Evolutionary conservation across 225 moss, liverwort and hornwort species (phyloP).

Genomic region (Neckera pumila): DNA sequence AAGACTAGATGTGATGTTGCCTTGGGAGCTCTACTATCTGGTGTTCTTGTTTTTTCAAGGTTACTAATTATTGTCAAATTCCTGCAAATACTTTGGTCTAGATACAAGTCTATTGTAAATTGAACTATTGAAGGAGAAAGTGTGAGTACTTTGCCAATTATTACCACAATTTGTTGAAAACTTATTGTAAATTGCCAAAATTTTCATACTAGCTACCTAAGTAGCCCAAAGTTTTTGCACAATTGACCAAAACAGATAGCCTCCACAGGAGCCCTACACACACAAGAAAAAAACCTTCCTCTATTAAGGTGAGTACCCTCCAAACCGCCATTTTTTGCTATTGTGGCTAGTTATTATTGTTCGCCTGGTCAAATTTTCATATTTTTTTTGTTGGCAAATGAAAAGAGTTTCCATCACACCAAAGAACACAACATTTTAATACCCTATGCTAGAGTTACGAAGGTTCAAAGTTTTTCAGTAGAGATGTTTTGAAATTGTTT

Average conservation of each 20-base stretch:
- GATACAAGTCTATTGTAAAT: not conserved
- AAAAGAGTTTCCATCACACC: no score
- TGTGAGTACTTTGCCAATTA: not conserved
- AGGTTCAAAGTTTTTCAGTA: no score
- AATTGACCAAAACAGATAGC: not conserved
- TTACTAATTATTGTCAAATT: rapidly evolving
- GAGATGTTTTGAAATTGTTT: no score
- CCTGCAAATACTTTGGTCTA: not conserved
- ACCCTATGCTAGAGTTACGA: rapidly evolving
- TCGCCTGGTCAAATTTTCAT: no score
- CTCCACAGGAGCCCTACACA: rapidly evolving
- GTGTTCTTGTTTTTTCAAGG: not conserved
- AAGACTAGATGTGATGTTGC: not conserved
- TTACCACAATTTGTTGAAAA: not conserved
- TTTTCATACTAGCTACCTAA: rapidly evolving
- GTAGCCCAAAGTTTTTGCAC: not conserved
- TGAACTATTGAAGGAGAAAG: no score
- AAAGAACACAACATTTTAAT: no score
- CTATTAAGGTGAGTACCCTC: no score
- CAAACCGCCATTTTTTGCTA: no score
- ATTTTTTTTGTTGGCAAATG: no score
- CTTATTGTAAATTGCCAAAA: no score
- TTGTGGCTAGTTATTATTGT: no score
- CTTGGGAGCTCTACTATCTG: not conserved
- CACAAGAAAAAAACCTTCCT: not conserved